A percentile compares a stretch with the other conserved stretches of the same genome.
phyloP scores from a whole-genome alignment of 2,329 filamentous ascomycete species.

The Madurella mycetomatis region DNA sequence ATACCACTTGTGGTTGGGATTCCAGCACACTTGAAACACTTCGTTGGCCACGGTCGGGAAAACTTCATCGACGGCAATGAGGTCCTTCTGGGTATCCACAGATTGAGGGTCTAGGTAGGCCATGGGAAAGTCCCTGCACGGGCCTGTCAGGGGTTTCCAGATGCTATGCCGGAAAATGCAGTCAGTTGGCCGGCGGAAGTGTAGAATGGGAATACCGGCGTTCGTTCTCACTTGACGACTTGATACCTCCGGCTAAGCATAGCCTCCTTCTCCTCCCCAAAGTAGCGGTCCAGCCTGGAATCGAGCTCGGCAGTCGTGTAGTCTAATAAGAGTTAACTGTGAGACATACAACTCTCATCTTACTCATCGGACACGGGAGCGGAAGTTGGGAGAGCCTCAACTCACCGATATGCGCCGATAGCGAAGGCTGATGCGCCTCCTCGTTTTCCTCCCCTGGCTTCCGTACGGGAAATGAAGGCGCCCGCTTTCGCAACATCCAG shows the following conservation, averaged over 20 bases:
- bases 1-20: slow-evolving; percentile 20
- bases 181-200: neutral
- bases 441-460: slow-evolving; percentile 6
- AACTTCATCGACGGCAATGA: slow-evolving; percentile 22
- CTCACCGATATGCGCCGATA: slow-evolving; percentile 15
- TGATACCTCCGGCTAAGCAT: slow-evolving; percentile 9
- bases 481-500: slow-evolving; percentile 16
- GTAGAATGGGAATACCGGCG: neutral
- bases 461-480: slow-evolving; percentile 13
- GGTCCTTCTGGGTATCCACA: slow-evolving; percentile 15
- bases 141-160: slow-evolving; percentile 20
- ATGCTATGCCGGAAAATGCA: slow-evolving; percentile 1
- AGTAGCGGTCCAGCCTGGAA: slow-evolving; percentile 11
- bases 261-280: slow-evolving; percentile 9
- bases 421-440: slow-evolving; percentile 13
- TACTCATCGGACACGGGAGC: too few species aligned
- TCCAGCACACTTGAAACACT: slow-evolving; percentile 19
- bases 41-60: slow-evolving; percentile 22
- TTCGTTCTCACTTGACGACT: slow-evolving; percentile 13
- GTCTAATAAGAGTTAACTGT: neutral
- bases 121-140: slow-evolving; percentile 20
- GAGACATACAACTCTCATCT: too few species aligned
- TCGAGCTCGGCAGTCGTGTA: slow-evolving; percentile 10
- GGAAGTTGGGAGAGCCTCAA: too few species aligned
- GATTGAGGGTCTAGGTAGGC: slow-evolving; percentile 17